Evolutionary conservation across 2,329 filamentous ascomycete genomes (phyloP).

Genomic region (Nemania diffusa): DNA sequence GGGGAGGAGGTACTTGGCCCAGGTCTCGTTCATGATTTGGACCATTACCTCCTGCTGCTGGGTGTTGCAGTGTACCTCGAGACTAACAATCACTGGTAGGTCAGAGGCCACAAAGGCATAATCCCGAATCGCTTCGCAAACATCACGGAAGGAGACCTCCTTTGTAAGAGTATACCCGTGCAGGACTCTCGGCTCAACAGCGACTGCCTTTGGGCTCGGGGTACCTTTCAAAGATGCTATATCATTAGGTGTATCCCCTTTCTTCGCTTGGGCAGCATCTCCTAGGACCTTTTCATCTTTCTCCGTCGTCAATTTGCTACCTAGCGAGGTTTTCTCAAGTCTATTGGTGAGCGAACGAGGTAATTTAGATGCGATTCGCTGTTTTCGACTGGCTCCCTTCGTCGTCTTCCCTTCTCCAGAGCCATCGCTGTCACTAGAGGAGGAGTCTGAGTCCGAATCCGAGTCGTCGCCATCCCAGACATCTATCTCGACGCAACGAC

Average conservation of each 20-base stretch:
- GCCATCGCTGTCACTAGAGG: constrained; percentile 60
- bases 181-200: constrained; percentile 78
- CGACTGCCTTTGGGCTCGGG: constrained; percentile 46
- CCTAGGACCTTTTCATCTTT: constrained; percentile 11
- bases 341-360: constrained; percentile 56
- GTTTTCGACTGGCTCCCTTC: constrained; percentile 71
- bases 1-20: constrained; percentile 77
- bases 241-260: constrained; percentile 1
- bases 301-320: constrained; percentile 51
- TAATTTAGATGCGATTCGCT: constrained; percentile 70
- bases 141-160: constrained; percentile 85
- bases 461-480: constrained; percentile 91
- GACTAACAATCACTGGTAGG: constrained; percentile 89
- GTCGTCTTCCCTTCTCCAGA: constrained; percentile 60
- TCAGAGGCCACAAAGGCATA: constrained; percentile 80
- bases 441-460: constrained; percentile 73
- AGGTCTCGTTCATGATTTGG: constrained; percentile 86
- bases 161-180: constrained; percentile 93
- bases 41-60: constrained; percentile 93
- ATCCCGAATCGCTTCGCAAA: constrained; percentile 82
- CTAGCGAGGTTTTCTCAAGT: constrained; percentile 61
- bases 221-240: constrained; percentile 36
- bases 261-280: not conserved
- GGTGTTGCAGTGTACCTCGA: constrained; percentile 86
- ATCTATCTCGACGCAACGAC: constrained; percentile 92